These are phyloP conservation scores for Russula griseocarnosa DNA, from an alignment of 768 basidiomycete species.

Conservation along the genomic window DNA sequence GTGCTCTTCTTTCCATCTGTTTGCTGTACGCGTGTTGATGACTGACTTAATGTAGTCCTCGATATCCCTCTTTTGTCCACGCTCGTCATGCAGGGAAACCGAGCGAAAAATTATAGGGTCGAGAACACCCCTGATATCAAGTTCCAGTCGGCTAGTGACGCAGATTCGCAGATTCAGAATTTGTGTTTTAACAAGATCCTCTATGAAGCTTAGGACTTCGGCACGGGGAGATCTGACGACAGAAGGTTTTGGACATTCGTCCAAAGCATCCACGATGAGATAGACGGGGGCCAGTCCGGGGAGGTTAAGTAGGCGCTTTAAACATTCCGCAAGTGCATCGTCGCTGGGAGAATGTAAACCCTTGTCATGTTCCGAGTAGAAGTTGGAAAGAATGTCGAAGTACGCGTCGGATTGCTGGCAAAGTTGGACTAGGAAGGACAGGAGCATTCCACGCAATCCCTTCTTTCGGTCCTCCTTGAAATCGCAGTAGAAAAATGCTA, in stretches of 20 bases:
- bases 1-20: not conserved
- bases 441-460: too few relatives aligned
- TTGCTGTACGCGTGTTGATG: not conserved
- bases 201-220: not conserved
- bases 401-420: not conserved
- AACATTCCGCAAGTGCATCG: not conserved
- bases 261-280: not conserved
- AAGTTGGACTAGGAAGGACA: not conserved
- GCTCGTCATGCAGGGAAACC: not conserved
- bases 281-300: not conserved
- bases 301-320: not conserved
- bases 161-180: not conserved
- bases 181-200: not conserved
- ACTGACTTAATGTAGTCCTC: not conserved
- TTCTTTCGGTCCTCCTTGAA: too few relatives aligned
- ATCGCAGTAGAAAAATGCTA: not conserved
- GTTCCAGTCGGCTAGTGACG: not conserved
- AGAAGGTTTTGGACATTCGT: not conserved
- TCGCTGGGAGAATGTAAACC: not conserved
- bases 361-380: not conserved
- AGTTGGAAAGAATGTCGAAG: not conserved
- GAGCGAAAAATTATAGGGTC: too few relatives aligned
- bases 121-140: not conserved
- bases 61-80: not conserved
- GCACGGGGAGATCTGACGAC: not conserved